These are phyloP conservation scores for Ophiocordyceps sinensis DNA, from an alignment of 2,329 filamentous ascomycete genomes.

Conservation along the genomic window DNA sequence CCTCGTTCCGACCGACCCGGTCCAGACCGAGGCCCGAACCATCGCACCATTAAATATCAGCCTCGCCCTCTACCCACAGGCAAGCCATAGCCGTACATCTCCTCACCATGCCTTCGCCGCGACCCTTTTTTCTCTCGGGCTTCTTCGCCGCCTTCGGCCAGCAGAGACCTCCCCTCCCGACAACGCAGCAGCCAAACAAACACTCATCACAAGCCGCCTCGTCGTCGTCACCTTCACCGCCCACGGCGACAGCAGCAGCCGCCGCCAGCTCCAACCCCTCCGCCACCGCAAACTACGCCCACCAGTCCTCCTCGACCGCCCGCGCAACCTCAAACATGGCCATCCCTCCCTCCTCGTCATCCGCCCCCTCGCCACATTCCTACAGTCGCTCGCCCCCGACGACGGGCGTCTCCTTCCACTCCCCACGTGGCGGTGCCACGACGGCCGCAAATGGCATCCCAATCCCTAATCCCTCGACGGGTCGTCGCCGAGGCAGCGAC, in stretches of 20 bases:
- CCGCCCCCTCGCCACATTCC: conserved; percentile 8
- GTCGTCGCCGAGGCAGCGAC: conserved; percentile 52
- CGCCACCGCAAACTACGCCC: conserved; percentile 6
- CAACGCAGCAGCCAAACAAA: conserved; percentile 21
- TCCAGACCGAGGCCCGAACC: too few relatives aligned
- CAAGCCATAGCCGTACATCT: not conserved
- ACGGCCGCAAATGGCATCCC: conserved; percentile 9
- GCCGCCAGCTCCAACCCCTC: conserved; percentile 13
- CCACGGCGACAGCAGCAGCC: not conserved
- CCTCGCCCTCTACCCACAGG: too few relatives aligned
- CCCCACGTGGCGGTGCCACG: conserved; percentile 10
- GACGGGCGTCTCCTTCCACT: conserved; percentile 14
- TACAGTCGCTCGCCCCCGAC: conserved; percentile 13
- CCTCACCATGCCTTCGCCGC: conserved; percentile 32
- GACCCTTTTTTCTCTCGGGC: conserved; percentile 40
- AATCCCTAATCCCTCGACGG: conserved; percentile 25
- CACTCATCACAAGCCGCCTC: conserved; percentile 14
- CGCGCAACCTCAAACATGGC: conserved; percentile 10
- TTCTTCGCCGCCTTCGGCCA: conserved; percentile 42
- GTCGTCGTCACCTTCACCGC: not conserved
- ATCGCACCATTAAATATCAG: too few relatives aligned
- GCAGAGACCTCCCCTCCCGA: conserved; percentile 22
- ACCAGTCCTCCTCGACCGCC: conserved; percentile 8
- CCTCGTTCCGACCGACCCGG: too few relatives aligned
- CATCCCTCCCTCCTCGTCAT: not conserved